Base-by-base conservation (phyloP, 768 basidiomycete species). In the Suillus clintonianus region DNA sequence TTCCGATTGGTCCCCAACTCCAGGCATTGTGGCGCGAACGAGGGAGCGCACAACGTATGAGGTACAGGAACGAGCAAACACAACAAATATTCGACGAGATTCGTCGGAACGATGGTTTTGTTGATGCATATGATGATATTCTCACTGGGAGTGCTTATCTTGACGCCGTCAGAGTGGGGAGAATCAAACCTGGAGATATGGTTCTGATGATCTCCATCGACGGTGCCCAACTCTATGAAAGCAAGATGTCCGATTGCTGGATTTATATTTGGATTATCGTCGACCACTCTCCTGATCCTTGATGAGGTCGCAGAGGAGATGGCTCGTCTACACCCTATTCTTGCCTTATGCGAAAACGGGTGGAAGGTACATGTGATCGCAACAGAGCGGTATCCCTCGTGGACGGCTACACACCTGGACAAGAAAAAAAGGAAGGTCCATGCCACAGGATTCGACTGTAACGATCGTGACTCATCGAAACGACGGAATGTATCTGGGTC, bases 1-100 rank as follows among this genome's bases (percentile, higher is more conserved):
- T 82, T 37, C 79, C 74, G 0, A 60, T 81, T 22, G 80, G 79
- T 8, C 81, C 81, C 15, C 79, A 81, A 65, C 54, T 84, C 0
- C 81, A 82, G 63, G 81, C 80, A 0, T 67, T 79, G 5, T 71
- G 74, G 27, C 68, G 73, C 0, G 69, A 66, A 14, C 60, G 32
- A 1, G 63, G 68, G 7, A 58, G 71, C 5, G 73, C 80, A 0
- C 47, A 61, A 7, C 59, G 67, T 4, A 67, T 79, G 67, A 45
- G 56, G 4, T 78, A 81, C 63, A 68, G 71, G 15, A 43, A 61
- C 14, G 10, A 59, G 54, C 7, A 58, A 9, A 68, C 64, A 0
- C n/a, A 64, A 15, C 48, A 61, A 15, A 65, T 73, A 42, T 70
- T 74, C 3, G n/a, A 68, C n/a, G 60, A 67, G 36, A 70, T 78